Evolutionary conservation across 257 asterid species (phyloP), one percentile per base, ranked within the genome.

Genomic region (Salvia miltiorrhiza): DNA sequence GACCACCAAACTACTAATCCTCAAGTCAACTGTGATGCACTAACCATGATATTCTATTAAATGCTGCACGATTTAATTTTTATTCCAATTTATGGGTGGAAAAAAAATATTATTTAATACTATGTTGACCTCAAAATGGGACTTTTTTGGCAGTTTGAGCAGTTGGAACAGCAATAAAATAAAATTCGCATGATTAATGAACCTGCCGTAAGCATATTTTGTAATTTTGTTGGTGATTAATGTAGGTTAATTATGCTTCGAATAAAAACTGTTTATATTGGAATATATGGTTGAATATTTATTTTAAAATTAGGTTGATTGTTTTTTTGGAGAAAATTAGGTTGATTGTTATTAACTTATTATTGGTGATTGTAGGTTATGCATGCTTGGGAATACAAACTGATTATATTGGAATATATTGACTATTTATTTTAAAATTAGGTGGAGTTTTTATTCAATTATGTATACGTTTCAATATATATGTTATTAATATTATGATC

Each of bases 101-200:
- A 23, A 23, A 49, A 3, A 2, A 17, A 7, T 2, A 44, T 44
- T 9, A 37, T 20, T 19, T 17, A 33, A 5, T 21, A 60, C 5
- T 11, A 20, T 60, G 50, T 63, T 63, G 30, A 39, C 50, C 23
- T 0, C 13, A 6, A 11, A 40, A 30, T 9, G 30, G 3, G 20
- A 16, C 37, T 56, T 45, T n/a, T 70, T 57, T 20, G 70, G 64
- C 56, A 61, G 76, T 71, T 71, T 61, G 70, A 62, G 70, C 76
- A 52, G 76, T 71, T 71, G 70, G 55, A 61, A 37, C 63, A 35
- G 23, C 63, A 32, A 19, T 26, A 21, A 11, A 60, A 61, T 60
- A 61, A 9, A 59, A 52, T 58, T 70, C 4, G 56, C 62, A 59
- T 59, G 67, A 30, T 50, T 48, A 66, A 37, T 49, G 55, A 44